phyloP scores from a whole-genome alignment of 805 yeast genomes.

The Clavispora fructus region DNA sequence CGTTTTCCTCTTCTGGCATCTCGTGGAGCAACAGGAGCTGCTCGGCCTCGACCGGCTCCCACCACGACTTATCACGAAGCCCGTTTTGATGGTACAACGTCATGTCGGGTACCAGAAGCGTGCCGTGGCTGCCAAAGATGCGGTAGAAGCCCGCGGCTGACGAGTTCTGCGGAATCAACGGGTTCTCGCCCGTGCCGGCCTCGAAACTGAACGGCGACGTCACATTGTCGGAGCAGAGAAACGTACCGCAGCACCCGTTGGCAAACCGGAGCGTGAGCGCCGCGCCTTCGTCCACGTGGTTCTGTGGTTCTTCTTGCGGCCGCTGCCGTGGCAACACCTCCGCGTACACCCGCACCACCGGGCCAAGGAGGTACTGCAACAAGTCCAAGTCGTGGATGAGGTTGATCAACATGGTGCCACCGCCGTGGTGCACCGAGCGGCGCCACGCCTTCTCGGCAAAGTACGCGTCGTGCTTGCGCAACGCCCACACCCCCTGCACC shows the following conservation, averaged over 20 bases:
- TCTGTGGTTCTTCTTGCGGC: constrained; percentile 9
- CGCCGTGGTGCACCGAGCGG: constrained; percentile 28
- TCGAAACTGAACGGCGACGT: constrained; percentile 38
- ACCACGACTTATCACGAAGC: constrained; percentile 22
- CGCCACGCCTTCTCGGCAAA: constrained; percentile 37
- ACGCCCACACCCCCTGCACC: constrained; percentile 38
- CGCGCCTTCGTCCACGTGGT: constrained; percentile 39
- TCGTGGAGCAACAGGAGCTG: constrained; percentile 15
- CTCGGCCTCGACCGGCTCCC: constrained; percentile 20
- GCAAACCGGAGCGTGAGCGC: constrained; percentile 33
- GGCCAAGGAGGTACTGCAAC: constrained; percentile 36
- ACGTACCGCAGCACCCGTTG: constrained; percentile 37
- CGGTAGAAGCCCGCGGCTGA: constrained; percentile 32
- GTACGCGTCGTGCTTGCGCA: constrained; percentile 30
- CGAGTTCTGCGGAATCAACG: constrained; percentile 30
- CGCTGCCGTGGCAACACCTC: constrained; percentile 32
- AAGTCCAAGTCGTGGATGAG: constrained; percentile 39
- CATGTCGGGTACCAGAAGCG: constrained; percentile 37
- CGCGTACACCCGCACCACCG: constrained; percentile 34
- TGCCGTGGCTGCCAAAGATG: constrained; percentile 35
- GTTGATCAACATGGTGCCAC: constrained; percentile 37
- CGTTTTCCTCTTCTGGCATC: constrained; percentile 4
- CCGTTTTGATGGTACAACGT: constrained; percentile 30
- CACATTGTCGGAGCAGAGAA: constrained; percentile 38
- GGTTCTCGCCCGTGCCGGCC: constrained; percentile 41